Evolutionary conservation across 306 rosid species (phyloP), one percentile per base, ranked within the genome.

Genomic region (Lathyrus sativus): DNA sequence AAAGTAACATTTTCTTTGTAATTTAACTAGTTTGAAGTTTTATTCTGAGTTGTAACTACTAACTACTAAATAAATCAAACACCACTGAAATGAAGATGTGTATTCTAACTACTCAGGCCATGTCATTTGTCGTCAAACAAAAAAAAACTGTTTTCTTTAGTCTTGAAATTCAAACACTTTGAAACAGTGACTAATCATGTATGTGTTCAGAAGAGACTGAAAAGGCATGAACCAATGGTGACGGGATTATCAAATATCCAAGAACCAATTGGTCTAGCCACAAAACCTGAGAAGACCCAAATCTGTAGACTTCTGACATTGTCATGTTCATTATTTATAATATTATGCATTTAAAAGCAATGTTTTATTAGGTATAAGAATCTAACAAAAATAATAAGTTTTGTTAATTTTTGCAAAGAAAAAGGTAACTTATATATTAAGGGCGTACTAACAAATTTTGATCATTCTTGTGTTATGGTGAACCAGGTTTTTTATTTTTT

Each of bases 1-100:
- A 65, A 74, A 73, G 41, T 14, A 76, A 39, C 53, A 65, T 18
- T 61, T 51, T 15, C 17, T 64, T 17, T 33, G 29, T 33, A 62
- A 64, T 41, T 38, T 11, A 74, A 24, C 60, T 26, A 60, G 11
- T 59, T 19, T 28, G 67, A 42, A 15, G 18, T 66, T 58, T 50
- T 22, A 65, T 9, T 26, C 38, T 2, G 46, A 42, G 12, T 42
- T 42, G n/a, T 10, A 19, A 53, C 31, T 11, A 53, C 33, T 19
- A 53, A 53, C 29, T 10, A 53, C 33, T 53, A 53, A 17, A 26
- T 51, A 22, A 9, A n/a, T 71, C 17, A 50, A 58, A 74, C 65
- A 41, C 13, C 50, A 70, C 5, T 48, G 35, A 41, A 41, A 18
- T 39, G 48, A 28, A 44, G 43, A 51, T 43, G 67, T 14, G 26